Base-by-base conservation (phyloP, 2,329 filamentous ascomycete genomes). In the Eurotiales sp. region DNA sequence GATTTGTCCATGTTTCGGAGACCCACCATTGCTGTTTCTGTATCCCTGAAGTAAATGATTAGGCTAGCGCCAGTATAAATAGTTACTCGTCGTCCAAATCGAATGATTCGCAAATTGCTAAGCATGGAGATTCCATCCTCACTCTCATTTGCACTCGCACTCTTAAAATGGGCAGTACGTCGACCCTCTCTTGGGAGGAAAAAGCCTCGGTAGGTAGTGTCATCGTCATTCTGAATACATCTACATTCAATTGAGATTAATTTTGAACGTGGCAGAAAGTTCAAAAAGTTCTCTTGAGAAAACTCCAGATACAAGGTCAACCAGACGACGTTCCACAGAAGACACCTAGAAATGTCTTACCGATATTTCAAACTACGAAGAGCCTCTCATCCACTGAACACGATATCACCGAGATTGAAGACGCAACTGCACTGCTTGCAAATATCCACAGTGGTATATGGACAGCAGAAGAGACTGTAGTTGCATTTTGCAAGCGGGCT, bases 401-500 rank as follows among this genome's bases (percentile, higher is more conserved):
- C 17, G 30, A 37, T 4, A 46, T 46, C 21, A 46, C 44, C 19
- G 32, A 32, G 17, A 23, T 36, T 4, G n/a, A 46, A 25, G 44
- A 46, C 37, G 44, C 44, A 23, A 46, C 44, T 37, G 32, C 27
- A 10, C 30, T 46, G 17, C 21, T 46, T n/a, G 27, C 21, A 10
- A 46, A 46, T 14, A 32, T 46, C 15, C 32, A 37, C 29, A 23
- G 7, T 6, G 30, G 44, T 10, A 23, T 34, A 5, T 46, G 29
- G 27, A 36, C 44, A 22, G 44, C 30, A 27, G 67, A 65, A 1
- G 61, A 67, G 12, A 75, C 82, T 5, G 73, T 71, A 2, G 73
- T 69, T 27, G 79, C 79, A 0, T 83, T 76, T 55, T 75, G 73
- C 61, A 77, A 77, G 56, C 54, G 58, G 27, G 57, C 64, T 10